Conservation (phyloP, 345 rosid genomes). For the Corymbia maculata region DNA sequence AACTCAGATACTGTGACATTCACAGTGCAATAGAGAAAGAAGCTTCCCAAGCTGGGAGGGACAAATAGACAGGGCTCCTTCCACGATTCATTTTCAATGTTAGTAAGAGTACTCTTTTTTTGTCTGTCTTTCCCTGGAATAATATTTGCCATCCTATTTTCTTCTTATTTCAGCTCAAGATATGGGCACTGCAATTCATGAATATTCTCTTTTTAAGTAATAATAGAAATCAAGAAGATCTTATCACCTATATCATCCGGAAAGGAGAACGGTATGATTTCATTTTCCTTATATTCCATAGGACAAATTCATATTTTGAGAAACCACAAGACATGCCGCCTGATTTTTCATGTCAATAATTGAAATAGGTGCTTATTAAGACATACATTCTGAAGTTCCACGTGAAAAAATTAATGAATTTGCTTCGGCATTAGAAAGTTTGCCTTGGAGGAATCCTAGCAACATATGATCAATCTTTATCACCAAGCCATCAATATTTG, state of each 20-base stretch:
- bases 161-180: background rate
- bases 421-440: background rate
- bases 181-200: no score
- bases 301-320: background rate
- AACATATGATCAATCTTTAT: background rate
- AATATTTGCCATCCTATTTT: background rate
- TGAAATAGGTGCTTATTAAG: background rate
- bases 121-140: background rate
- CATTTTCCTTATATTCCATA: background rate
- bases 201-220: background rate
- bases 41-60: background rate
- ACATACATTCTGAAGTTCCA: background rate
- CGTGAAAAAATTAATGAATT: background rate
- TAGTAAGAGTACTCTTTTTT: no score
- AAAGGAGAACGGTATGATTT: background rate
- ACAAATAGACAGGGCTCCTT: background rate
- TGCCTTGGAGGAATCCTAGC: background rate
- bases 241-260: background rate
- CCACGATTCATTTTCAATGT: background rate
- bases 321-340: background rate
- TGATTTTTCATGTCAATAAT: background rate
- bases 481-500: background rate
- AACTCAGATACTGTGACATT: background rate
- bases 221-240: background rate
- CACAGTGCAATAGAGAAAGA: background rate